phyloP scores from a whole-genome alignment of 345 rosid genomes.

The Aurinia saxatilis region DNA sequence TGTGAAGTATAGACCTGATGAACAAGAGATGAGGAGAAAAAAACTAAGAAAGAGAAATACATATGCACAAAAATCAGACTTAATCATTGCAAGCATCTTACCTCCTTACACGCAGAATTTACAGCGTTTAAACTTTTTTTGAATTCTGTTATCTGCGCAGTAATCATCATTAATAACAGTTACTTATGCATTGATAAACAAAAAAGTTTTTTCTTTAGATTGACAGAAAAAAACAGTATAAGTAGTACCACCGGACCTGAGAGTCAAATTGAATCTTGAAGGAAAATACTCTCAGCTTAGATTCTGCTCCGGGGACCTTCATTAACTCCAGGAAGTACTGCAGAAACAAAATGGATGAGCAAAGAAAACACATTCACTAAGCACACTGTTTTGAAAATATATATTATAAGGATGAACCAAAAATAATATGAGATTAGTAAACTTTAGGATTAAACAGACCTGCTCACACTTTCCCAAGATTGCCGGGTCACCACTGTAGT shows the following conservation, averaged over 20 bases:
- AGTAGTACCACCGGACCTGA: slow-evolving; percentile 70
- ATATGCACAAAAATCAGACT: slow-evolving; percentile 4
- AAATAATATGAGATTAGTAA: not conserved
- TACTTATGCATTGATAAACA: not conserved
- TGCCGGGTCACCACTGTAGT: slow-evolving; percentile 74
- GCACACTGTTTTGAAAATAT: not conserved
- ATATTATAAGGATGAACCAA: not conserved
- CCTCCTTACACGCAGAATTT: slow-evolving; percentile 93
- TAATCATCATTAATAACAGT: not conserved
- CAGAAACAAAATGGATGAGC: not conserved
- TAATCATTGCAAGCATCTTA: slow-evolving; percentile 23
- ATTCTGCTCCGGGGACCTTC: slow-evolving; percentile 98
- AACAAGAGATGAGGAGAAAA: slow-evolving; percentile 14
- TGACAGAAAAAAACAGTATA: slow-evolving; percentile 11
- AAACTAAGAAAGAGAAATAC: not conserved
- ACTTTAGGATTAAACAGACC: slow-evolving; percentile 40
- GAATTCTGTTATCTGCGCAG: slow-evolving; percentile 70
- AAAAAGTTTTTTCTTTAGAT: not conserved
- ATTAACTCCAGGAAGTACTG: slow-evolving; percentile 93
- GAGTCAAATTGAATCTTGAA: slow-evolving; percentile 89
- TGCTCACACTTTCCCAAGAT: slow-evolving; percentile 94
- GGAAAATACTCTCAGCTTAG: slow-evolving; percentile 88
- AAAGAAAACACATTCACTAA: slow-evolving; percentile 3
- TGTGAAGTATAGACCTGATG: slow-evolving; percentile 72
- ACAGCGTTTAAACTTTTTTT: slow-evolving; percentile 76